Percentiles rank a stretch among this genome's conserved stretches.
Evolutionary conservation across 352 stramenopile species (phyloP).

Genomic region (Pythium phragmitis): DNA sequence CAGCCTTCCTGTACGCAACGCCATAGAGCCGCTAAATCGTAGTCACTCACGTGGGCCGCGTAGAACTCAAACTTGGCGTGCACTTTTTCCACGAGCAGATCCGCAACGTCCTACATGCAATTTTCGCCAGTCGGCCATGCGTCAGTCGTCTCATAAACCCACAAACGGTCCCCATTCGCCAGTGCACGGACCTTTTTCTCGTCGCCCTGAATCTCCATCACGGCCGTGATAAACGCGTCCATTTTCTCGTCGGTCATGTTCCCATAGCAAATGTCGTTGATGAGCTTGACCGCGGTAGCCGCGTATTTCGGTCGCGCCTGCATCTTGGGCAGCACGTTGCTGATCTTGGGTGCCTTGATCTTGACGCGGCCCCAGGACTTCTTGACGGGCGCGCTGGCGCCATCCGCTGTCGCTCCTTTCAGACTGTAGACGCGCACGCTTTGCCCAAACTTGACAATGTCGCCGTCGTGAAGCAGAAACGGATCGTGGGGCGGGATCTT

Average conservation of each 20-base stretch:
- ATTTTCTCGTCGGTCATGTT: constrained; percentile 73
- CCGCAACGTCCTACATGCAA: constrained; percentile 55
- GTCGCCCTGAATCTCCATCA: constrained; percentile 69
- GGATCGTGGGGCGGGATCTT: constrained; percentile 87
- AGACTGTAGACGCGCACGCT: constrained; percentile 85
- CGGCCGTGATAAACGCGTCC: constrained; percentile 59
- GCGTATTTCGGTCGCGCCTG: constrained; percentile 57
- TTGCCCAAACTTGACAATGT: constrained; percentile 86
- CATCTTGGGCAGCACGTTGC: constrained; percentile 66
- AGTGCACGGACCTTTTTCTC: constrained; percentile 51
- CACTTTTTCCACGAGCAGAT: constrained; percentile 83
- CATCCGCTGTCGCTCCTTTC: constrained; percentile 63
- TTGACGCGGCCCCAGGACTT: constrained; percentile 80
- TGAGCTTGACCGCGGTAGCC: constrained; percentile 63
- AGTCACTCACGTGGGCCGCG: constrained; percentile 50
- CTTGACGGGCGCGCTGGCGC: constrained; percentile 70
- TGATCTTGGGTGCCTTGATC: constrained; percentile 74
- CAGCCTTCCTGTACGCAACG: not conserved
- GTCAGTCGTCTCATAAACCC: not conserved
- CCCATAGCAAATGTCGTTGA: constrained; percentile 84
- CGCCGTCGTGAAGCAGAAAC: constrained; percentile 79
- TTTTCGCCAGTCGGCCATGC: not conserved
- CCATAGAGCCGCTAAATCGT: too few species aligned
- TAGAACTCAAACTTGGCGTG: constrained; percentile 85
- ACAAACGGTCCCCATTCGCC: not conserved